Evolutionary conservation across 257 asterid species (phyloP).

Genomic region (Plantago elongata): DNA sequence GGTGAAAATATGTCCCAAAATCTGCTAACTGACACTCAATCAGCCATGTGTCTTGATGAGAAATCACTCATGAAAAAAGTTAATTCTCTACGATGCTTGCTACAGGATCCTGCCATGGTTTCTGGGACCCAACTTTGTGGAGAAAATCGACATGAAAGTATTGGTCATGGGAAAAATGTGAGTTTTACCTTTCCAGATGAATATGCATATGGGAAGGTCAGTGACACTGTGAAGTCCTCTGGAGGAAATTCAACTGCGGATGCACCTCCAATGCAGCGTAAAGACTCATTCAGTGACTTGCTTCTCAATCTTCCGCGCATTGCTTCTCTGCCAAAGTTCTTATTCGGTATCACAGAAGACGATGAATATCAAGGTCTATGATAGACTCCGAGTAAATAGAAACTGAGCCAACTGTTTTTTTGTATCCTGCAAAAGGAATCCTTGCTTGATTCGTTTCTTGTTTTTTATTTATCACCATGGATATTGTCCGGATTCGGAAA

Average conservation of each 20-base stretch:
- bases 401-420: slow-evolving; percentile 19
- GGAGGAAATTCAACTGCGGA: slow-evolving; percentile 29
- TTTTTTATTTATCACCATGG: neutral
- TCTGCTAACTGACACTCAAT: slow-evolving; percentile 47
- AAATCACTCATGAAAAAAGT: slow-evolving; percentile 75
- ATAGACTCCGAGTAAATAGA: slow-evolving; percentile 6
- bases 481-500: slow-evolving; percentile 27
- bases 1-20: slow-evolving; percentile 32
- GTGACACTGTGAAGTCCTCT: slow-evolving; percentile 12
- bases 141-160: slow-evolving; percentile 28
- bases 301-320: slow-evolving; percentile 66
- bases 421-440: slow-evolving; percentile 5
- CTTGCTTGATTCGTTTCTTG: neutral
- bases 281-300: slow-evolving; percentile 64
- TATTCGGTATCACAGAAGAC: slow-evolving; percentile 48
- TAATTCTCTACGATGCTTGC: slow-evolving; percentile 61
- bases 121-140: slow-evolving; percentile 30
- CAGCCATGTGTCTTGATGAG: slow-evolving; percentile 57
- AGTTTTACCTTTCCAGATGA: slow-evolving; percentile 21
- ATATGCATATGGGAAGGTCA: slow-evolving; percentile 18
- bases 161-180: slow-evolving; percentile 26
- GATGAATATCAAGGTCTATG: slow-evolving; percentile 32
- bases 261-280: slow-evolving; percentile 42
- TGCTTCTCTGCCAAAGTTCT: slow-evolving; percentile 52
- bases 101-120: slow-evolving; percentile 45